Conservation (phyloP, 2,329 filamentous ascomycete species). For the Plenodomus biglobosus region DNA sequence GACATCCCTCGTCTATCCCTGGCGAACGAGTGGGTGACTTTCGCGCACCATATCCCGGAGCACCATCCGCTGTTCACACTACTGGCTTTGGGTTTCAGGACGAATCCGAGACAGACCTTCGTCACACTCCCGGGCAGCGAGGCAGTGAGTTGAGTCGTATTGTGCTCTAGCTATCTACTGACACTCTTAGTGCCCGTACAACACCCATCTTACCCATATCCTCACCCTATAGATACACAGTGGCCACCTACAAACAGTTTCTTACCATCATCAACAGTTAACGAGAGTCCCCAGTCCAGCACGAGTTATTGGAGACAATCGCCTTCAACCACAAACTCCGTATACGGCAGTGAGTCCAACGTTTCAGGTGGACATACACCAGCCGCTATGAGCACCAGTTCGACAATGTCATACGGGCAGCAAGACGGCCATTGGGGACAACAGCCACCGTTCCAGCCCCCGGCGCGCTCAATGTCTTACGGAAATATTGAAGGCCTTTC, state of each 20-base stretch:
- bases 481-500: conserved; percentile 43
- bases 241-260: conserved; percentile 37
- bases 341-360: conserved; percentile 42
- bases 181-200: conserved; percentile 34
- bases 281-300: conserved; percentile 38
- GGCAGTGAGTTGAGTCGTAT: conserved; percentile 26
- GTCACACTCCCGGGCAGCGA: conserved; percentile 22
- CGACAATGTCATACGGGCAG: conserved; percentile 41
- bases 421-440: conserved; percentile 36
- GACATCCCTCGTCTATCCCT: conserved; percentile 23
- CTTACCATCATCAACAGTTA: conserved; percentile 40
- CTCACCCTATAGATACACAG: conserved; percentile 41
- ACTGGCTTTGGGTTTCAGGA: conserved; percentile 29
- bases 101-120: conserved; percentile 33
- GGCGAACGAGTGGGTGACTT: conserved; percentile 40
- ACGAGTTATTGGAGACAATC: conserved; percentile 41
- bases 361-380: conserved; percentile 39
- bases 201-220: conserved; percentile 37
- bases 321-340: conserved; percentile 38
- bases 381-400: conserved; percentile 39
- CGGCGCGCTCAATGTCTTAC: conserved; percentile 45
- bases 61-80: conserved; percentile 13
- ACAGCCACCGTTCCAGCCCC: conserved; percentile 33
- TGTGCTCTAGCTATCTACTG: conserved; percentile 10
- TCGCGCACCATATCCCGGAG: conserved; percentile 26